Evolutionary conservation across 768 basidiomycete genomes (phyloP).

Genomic region (Pulveroboletus sp.): DNA sequence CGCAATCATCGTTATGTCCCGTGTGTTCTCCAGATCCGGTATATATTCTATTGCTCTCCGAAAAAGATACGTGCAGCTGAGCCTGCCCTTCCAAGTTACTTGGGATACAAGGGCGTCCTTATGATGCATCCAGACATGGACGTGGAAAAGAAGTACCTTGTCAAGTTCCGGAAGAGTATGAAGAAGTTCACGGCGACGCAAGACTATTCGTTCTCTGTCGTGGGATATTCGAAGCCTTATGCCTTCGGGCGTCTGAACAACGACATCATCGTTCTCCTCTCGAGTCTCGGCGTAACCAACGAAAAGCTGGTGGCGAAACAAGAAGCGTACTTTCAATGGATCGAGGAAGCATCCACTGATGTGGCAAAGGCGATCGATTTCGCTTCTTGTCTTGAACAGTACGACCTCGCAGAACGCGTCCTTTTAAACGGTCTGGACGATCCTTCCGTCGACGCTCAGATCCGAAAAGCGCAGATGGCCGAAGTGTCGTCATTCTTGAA

Average conservation of each 20-base stretch:
- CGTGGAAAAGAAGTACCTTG: conserved; percentile 39
- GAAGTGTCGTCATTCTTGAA: conserved; percentile 52
- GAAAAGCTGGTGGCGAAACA: conserved; percentile 54
- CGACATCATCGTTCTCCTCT: conserved; percentile 62
- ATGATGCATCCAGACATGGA: conserved; percentile 64
- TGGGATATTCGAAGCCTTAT: conserved; percentile 59
- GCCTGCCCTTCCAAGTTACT: conserved; percentile 39
- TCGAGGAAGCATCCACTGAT: conserved; percentile 44
- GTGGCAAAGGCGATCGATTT: conserved; percentile 52
- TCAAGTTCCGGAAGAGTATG: conserved; percentile 64
- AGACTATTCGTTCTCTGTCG: conserved; percentile 62
- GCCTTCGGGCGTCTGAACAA: conserved; percentile 65
- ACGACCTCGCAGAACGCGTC: conserved; percentile 46
- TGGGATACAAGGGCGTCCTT: conserved; percentile 69
- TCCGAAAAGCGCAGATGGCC: conserved; percentile 41
- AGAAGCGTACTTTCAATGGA: conserved; percentile 55
- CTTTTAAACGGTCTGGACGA: conserved; percentile 53
- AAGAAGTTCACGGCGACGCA: conserved; percentile 58
- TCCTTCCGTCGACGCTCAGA: conserved; percentile 34
- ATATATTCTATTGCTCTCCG: neutral
- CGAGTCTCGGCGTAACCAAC: conserved; percentile 55
- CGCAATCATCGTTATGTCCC: conserved; percentile 55
- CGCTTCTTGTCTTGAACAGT: conserved; percentile 46
- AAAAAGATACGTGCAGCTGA: neutral
- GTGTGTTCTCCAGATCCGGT: conserved; percentile 62